Evolutionary conservation across 345 rosid species (phyloP), one percentile per base, ranked within the genome.

Genomic region (Populus tremula): DNA sequence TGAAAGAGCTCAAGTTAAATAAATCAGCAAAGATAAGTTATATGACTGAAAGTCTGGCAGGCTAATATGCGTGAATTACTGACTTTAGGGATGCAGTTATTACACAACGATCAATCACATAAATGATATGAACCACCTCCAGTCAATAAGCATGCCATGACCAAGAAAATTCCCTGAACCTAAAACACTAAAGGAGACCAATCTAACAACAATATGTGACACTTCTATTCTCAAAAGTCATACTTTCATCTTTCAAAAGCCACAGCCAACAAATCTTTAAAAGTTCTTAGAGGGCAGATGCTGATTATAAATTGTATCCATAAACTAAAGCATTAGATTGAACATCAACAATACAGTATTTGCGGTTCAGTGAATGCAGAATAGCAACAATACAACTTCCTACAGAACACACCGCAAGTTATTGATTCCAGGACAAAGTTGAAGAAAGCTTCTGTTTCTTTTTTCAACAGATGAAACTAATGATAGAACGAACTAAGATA

Each of bases 1-100:
- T 35, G 76, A 69, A 54, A 45, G 23, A 72, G 69, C 50, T 53
- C 59, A 63, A 29, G 39, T 74, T 53, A 39, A 70, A 41, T 53
- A 8, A 53, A 20, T 53, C 54, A 64, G 35, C 50, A 76, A 67
- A 21, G 27, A 33, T 74, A 23, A 62, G 8, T 43, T 27, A 6
- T 41, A 59, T 59, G 31, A 41, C 63, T 23, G 21, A 74, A 66
- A 27, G 68, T 53, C 71, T 23, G 54, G 74, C 11, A 21, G 20
- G 17, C 50, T 29, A 25, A 27, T 45, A 33, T 21, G 27, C 20
- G 41, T 21, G 27, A 14, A 10, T 64, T 23, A 41, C 38, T 31
- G 43, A 59, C 25, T 61, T 74, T 56, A 12, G 29, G 47, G 27
- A 62, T 74, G 69, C 69, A 43, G 29, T 25, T 41, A 17, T 74